Conservation (phyloP, 148 eudicot species). For the Pouteria glomerata region DNA sequence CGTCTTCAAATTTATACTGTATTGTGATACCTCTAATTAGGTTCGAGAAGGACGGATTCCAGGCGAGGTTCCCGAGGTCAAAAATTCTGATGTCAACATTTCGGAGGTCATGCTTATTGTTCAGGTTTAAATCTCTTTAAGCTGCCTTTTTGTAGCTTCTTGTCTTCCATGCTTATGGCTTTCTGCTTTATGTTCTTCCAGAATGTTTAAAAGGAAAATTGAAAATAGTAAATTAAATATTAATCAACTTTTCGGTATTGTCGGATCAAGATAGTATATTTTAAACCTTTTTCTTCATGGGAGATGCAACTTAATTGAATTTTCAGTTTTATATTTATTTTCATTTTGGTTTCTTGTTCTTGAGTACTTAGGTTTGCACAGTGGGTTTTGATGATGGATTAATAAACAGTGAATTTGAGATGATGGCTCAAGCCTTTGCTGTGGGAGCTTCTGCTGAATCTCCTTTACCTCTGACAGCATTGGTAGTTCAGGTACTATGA, state of each 20-base stretch:
- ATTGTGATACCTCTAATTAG: conserved; percentile 24
- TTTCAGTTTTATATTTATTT: conserved; percentile 6
- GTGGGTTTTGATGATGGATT: conserved; percentile 50
- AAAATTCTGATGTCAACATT: conserved; percentile 35
- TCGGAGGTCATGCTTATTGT: conserved; percentile 81
- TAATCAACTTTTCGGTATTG: background rate
- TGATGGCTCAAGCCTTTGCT: conserved; percentile 53
- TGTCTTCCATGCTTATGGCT: background rate
- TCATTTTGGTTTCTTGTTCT: conserved; percentile 3
- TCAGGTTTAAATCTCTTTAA: conserved; percentile 53
- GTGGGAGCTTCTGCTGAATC: conserved; percentile 47
- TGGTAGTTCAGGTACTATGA: conserved; percentile 67
- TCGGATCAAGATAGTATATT: background rate
- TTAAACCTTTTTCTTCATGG: background rate
- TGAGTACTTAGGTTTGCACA: conserved; percentile 53
- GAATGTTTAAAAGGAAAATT: background rate
- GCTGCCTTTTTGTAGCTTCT: background rate
- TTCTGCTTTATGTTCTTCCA: background rate
- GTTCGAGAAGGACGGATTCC: conserved; percentile 80
- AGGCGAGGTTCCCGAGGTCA: conserved; percentile 22
- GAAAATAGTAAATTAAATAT: background rate
- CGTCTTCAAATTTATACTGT: conserved; percentile 3
- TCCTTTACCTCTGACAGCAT: conserved; percentile 62
- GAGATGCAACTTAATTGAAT: background rate
- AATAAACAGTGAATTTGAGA: conserved; percentile 50